Evolutionary conservation across 2,329 filamentous ascomycete genomes (phyloP), one percentile per base, ranked within the genome.

Genomic region (Phaeosphaeriaceae sp.): DNA sequence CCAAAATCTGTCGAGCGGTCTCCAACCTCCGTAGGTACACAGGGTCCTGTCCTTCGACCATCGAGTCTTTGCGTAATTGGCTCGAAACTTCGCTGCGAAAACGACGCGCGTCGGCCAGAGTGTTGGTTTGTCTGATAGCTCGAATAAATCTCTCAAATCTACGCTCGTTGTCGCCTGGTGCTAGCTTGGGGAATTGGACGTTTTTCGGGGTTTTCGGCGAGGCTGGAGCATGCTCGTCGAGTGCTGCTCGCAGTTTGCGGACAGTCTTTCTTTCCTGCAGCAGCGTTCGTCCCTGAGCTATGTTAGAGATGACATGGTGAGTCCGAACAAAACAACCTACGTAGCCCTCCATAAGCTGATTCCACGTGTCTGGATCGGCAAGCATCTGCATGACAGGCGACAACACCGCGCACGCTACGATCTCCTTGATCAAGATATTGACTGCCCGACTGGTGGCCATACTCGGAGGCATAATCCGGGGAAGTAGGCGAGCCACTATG

Each of bases 211-310:
- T 81, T 72, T 86, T 90, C 0, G 90, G 89, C 3, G 86, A 85
- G n/a, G 92, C 89, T 1, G 91, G 93, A 2, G 95, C 92, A 81
- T 99, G 95, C 75, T 98, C 89, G 76, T 99, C 95, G 50, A 99
- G 82, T 9, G 94, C 95, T 41, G 93, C 94, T 54, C 95, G 89
- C 53, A 99, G 85, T 76, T 93, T 96, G 56, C 91, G 89, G 41
- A 99, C 94, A 0, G 93, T 97, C 62, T 96, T 98, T 40, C 96
- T 88, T 75, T 99, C 96, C 76, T 98, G 95, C 44, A 99, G 84
- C 81, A 96, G 90, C 24, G 90, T 90, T 50, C 91, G 89, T 19
- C 93, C 91, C 77, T 89, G 48, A 1, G 3, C 2, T 1, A 13
- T 25, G 56, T 76, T 50, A 75, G 67, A 24, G 19, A 2, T 21